Percentiles rank a stretch among this genome's conserved stretches.
Evolutionary conservation across 805 yeast genomes (phyloP).

Genomic region (Kodamaea hsintzibuensis): DNA sequence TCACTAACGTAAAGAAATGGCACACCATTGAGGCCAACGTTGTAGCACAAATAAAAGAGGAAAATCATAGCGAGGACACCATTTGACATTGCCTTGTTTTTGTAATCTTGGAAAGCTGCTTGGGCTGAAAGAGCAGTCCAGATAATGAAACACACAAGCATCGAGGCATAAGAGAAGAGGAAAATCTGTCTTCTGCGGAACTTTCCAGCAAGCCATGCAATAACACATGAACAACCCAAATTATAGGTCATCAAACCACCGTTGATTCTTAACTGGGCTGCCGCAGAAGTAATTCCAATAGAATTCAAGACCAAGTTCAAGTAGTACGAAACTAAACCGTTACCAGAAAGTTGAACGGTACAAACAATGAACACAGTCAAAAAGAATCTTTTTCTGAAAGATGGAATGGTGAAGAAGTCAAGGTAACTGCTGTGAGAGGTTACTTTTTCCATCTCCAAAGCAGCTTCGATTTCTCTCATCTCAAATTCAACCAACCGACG

Average conservation of each 20-base stretch:
- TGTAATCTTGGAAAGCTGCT: conserved; percentile 41
- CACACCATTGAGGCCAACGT: conserved; percentile 46
- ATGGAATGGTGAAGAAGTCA: conserved; percentile 39
- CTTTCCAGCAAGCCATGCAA: conserved; percentile 19
- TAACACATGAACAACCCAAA: conserved; percentile 30
- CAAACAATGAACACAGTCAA: conserved; percentile 33
- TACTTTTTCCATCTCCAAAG: conserved; percentile 40
- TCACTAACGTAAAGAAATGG: conserved; percentile 50
- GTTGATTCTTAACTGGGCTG: conserved; percentile 49
- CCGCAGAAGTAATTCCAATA: conserved; percentile 51
- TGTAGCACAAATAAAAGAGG: conserved; percentile 44
- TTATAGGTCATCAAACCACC: conserved; percentile 52
- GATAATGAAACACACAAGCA: conserved; percentile 39
- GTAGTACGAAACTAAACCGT: conserved; percentile 54
- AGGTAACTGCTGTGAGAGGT: conserved; percentile 32
- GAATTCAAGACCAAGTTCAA: conserved; percentile 50
- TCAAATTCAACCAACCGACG: conserved; percentile 20
- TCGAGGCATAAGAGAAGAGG: conserved; percentile 33
- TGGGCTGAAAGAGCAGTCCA: conserved; percentile 49
- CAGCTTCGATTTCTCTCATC: conserved; percentile 24
- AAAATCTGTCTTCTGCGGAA: conserved; percentile 40
- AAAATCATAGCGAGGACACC: conserved; percentile 55
- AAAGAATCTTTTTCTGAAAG: conserved; percentile 43
- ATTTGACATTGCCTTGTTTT: conserved; percentile 40
- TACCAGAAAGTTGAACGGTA: conserved; percentile 50